These are phyloP conservation scores for Galerina marginata DNA, from an alignment of 768 basidiomycete species.

Conservation along the genomic window DNA sequence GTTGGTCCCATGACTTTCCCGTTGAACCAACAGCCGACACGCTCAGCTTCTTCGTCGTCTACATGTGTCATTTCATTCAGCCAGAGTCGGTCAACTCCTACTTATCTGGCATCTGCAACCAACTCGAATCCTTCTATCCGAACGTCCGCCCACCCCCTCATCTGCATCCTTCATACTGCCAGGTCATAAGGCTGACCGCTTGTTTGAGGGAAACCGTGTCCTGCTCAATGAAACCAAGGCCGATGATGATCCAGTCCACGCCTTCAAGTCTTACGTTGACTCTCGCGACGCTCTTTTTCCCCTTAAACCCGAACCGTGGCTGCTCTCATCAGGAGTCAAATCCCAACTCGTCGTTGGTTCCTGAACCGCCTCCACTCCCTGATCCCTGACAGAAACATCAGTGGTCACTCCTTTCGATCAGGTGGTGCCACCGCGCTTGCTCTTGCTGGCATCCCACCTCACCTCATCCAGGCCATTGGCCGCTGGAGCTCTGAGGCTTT, in stretches of 20 bases:
- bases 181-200: constrained; percentile 35
- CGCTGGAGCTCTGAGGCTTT: constrained; percentile 21
- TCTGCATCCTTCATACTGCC: constrained; percentile 29
- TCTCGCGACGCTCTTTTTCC: constrained; percentile 4
- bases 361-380: background rate
- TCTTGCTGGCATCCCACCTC: background rate
- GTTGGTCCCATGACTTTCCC: constrained; percentile 7
- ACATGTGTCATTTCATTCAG: constrained; percentile 35
- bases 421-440: constrained; percentile 21
- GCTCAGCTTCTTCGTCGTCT: constrained; percentile 35
- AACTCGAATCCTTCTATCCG: constrained; percentile 38
- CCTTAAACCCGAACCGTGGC: constrained; percentile 14
- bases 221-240: constrained; percentile 1
- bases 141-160: constrained; percentile 15
- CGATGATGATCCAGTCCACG: background rate
- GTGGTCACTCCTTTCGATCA: constrained; percentile 21
- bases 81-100: constrained; percentile 32
- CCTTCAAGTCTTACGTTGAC: background rate
- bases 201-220: constrained; percentile 26
- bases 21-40: constrained; percentile 36
- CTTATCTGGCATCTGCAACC: constrained; percentile 41
- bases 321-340: background rate
- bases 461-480: background rate
- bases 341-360: constrained; percentile 16
- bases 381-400: background rate